Percentiles rank a stretch among this genome's conserved stretches.
Conservation (phyloP, 768 basidiomycete species). For the Rhizopogon roseolus region DNA sequence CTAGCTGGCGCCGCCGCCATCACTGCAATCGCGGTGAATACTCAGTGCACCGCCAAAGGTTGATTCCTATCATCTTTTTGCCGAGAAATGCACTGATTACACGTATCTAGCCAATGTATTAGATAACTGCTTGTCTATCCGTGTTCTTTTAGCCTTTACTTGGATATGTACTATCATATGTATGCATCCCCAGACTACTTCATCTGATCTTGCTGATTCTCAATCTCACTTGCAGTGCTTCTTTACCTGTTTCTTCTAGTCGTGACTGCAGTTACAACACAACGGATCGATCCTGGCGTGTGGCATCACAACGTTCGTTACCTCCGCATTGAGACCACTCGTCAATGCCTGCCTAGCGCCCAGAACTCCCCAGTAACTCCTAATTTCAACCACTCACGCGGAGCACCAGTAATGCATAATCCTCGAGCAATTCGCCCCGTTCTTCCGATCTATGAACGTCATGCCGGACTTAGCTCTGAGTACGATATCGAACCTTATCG, state of each 20-base stretch:
- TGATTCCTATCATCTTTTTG: background rate
- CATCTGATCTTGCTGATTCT: slow-evolving; percentile 1
- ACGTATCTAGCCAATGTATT: background rate
- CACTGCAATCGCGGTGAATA: slow-evolving; percentile 32
- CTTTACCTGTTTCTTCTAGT: slow-evolving; percentile 50
- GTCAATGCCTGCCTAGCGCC: slow-evolving; percentile 25
- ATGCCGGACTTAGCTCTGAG: slow-evolving; percentile 34
- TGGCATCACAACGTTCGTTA: slow-evolving; percentile 48
- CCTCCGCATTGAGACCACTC: slow-evolving; percentile 31
- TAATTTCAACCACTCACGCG: slow-evolving; percentile 29
- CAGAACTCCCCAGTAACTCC: slow-evolving; percentile 33
- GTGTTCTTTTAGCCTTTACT: slow-evolving; percentile 53
- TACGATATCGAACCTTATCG: slow-evolving; percentile 46
- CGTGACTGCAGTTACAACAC: slow-evolving; percentile 36
- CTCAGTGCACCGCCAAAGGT: slow-evolving; percentile 32
- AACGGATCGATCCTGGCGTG: slow-evolving; percentile 40
- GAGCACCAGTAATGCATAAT: slow-evolving; percentile 34
- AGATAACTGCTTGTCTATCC: slow-evolving; percentile 45
- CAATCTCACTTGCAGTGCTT: slow-evolving; percentile 38
- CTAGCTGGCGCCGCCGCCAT: slow-evolving; percentile 51
- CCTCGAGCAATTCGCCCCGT: slow-evolving; percentile 37
- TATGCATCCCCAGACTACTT: slow-evolving; percentile 23
- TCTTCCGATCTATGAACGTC: slow-evolving; percentile 30
- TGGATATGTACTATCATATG: slow-evolving; percentile 45
- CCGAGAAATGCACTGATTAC: background rate